Evolutionary conservation across 345 rosid genomes (phyloP), one percentile per base, ranked within the genome.

Genomic region (Salix udensis): DNA sequence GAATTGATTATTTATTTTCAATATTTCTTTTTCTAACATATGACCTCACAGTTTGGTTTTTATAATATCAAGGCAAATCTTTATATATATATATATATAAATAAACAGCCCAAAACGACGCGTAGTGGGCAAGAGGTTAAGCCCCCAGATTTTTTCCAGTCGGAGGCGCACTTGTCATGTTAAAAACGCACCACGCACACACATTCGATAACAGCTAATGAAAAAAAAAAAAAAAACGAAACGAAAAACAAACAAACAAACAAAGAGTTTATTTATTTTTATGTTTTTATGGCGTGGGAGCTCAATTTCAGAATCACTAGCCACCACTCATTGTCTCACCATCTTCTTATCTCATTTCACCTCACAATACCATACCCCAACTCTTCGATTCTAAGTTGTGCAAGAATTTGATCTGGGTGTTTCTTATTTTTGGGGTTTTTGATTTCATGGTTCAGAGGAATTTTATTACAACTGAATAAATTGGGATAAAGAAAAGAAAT

Each of bases 401-500:
- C 36, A 28, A 65, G 2, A n/a, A 58, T n/a, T n/a, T 23, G 62
- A n/a, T n/a, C 9, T 23, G 62, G 62, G 62, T 58, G 23, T 8
- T n/a, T 55, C 9, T 65, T n/a, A 8, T 55, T 55, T n/a, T 55
- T 16, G 18, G 4, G 68, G 9, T 30, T 28, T 18, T 30, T 28
- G 9, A 28, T 14, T 65, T 31, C n/a, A 65, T 65, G 44, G 12
- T 40, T 42, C 4, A 9, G 23, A 58, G 24, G 14, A 10, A 10
- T 58, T 58, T 58, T 58, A n/a, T n/a, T 58, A 11, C 3, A 42
- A 42, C n/a, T 23, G 62, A n/a, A 58, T 58, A 58, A 58, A 58
- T 58, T 84, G 90, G 88, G 88, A 65, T 83, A 82, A 19, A 14
- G 15, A 8, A n/a, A n/a, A 55, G 4, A n/a, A n/a, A 88, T 92